Evolutionary conservation across 345 rosid species (phyloP).

Genomic region (Stellera chamaejasme): DNA sequence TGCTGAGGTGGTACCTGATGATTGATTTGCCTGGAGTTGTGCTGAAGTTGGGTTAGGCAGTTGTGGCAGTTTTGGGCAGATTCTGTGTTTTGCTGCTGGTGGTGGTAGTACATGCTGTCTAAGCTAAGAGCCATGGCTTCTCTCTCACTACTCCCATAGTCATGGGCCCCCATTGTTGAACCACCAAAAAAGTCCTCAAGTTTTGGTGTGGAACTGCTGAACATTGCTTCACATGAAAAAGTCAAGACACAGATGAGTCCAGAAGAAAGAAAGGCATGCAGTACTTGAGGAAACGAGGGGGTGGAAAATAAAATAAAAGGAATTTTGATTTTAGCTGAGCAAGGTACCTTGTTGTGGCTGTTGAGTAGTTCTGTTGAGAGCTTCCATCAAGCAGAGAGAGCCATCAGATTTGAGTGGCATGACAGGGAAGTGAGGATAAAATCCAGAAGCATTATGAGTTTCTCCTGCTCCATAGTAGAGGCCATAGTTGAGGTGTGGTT

Average conservation of each 20-base stretch:
- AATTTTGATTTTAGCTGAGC: too few species aligned
- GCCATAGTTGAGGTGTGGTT: conserved; percentile 32
- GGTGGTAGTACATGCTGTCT: conserved; percentile 52
- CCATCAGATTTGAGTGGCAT: conserved; percentile 97
- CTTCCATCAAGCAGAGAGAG: conserved; percentile 88
- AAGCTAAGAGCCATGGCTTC: conserved; percentile 73
- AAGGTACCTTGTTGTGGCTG: conserved; percentile 27
- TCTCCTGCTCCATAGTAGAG: conserved; percentile 39
- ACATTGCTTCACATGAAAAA: conserved; percentile 34
- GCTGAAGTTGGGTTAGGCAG: conserved; percentile 23
- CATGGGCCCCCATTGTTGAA: conserved; percentile 66
- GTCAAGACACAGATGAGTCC: conserved; percentile 21
- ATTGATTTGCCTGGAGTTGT: conserved; percentile 21
- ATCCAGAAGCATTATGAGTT: conserved; percentile 24
- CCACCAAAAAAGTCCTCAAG: conserved; percentile 86
- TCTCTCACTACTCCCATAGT: conserved; percentile 43
- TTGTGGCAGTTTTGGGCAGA: conserved; percentile 33
- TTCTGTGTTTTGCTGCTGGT: conserved; percentile 14
- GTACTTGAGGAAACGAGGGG: conserved; percentile 14
- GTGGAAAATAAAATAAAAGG: too few species aligned
- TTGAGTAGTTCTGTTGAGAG: conserved; percentile 44
- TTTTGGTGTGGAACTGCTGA: conserved; percentile 56
- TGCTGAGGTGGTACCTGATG: conserved; percentile 27
- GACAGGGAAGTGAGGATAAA: conserved; percentile 48
- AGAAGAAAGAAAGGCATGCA: conserved; percentile 2